These are phyloP conservation scores for Solanum chilense DNA, from an alignment of 257 asterid genomes.

Conservation along the genomic window DNA sequence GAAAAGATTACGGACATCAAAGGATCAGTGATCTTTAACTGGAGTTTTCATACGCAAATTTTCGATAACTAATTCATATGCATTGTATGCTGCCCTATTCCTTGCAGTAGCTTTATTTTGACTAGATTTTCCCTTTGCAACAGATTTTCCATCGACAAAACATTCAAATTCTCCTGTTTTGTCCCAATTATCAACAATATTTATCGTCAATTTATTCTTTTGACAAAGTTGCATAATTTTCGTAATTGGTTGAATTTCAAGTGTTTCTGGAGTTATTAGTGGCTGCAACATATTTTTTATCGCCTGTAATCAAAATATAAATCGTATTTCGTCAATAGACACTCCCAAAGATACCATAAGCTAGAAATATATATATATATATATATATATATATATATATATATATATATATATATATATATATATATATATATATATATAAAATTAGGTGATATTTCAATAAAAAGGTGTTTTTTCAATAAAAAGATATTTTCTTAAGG, in stretches of 20 bases:
- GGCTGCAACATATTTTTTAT: slow-evolving; percentile 25
- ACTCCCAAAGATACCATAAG: not conserved
- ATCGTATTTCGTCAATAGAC: too few relatives aligned
- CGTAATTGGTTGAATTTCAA: slow-evolving; percentile 28
- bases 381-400: too few relatives aligned
- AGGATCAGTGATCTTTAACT: not conserved
- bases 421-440: too few relatives aligned
- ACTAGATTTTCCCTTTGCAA: slow-evolving; percentile 18
- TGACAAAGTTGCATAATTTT: slow-evolving; percentile 26
- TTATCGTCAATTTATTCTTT: not conserved
- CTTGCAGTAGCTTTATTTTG: slow-evolving; percentile 20
- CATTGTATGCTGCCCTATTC: slow-evolving; percentile 36
- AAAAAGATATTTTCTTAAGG: too few relatives aligned
- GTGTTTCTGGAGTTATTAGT: slow-evolving; percentile 15
- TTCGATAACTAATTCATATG: not conserved
- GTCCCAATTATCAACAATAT: slow-evolving; percentile 26
- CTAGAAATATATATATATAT: too few relatives aligned
- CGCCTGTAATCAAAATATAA: slow-evolving; percentile 8
- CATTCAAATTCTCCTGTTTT: slow-evolving; percentile 18
- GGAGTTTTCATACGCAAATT: not conserved
- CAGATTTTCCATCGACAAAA: slow-evolving; percentile 1
- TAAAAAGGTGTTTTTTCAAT: too few relatives aligned
- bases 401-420: too few relatives aligned
- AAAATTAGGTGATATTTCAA: too few relatives aligned
- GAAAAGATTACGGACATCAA: not conserved